Evolutionary conservation across 257 asterid species (phyloP).

Genomic region (Nicotiana tomentosiformis): DNA sequence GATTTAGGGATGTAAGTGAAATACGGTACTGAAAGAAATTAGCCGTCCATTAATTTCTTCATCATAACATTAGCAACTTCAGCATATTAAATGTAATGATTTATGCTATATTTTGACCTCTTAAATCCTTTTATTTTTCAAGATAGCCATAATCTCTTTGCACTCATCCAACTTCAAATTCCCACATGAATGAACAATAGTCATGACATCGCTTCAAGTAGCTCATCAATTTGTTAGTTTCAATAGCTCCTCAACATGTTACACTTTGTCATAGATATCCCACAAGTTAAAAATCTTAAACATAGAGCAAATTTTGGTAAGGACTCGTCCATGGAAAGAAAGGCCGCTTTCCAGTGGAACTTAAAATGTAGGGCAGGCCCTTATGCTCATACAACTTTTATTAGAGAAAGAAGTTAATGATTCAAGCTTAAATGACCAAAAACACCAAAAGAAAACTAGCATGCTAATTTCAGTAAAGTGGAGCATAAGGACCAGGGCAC

Average conservation of each 20-base stretch:
- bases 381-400: neutral
- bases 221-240: too few species aligned
- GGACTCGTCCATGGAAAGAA: neutral
- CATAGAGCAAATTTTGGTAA: neutral
- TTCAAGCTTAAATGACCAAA: neutral
- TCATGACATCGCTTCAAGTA: too few species aligned
- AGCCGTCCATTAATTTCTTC: too few species aligned
- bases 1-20: too few species aligned
- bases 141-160: too few species aligned
- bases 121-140: too few species aligned
- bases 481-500: constrained; percentile 23
- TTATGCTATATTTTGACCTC: too few species aligned
- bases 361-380: neutral
- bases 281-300: neutral
- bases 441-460: neutral
- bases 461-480: neutral
- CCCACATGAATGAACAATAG: neutral
- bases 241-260: too few species aligned
- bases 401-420: neutral
- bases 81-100: too few species aligned
- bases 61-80: too few species aligned
- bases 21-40: too few species aligned
- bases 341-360: neutral
- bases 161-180: neutral
- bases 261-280: too few species aligned